Base-by-base conservation (phyloP, 257 asterid genomes). In the Hygrophila difformis region DNA sequence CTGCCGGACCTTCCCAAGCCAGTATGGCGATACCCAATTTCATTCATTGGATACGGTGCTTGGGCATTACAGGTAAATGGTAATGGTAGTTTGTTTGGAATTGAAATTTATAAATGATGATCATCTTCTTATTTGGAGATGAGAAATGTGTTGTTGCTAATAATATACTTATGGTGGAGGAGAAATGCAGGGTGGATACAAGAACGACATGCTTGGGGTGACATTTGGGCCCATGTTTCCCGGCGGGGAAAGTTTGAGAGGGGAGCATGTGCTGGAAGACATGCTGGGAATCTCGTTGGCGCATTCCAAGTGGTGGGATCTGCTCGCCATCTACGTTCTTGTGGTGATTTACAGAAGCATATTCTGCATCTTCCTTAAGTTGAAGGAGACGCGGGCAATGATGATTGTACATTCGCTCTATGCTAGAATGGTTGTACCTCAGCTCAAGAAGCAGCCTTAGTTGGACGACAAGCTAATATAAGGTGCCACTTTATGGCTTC, bases 21-120 rank as follows among this genome's bases (percentile, higher is more conserved):
- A 1, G 44, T 89, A 23, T 89, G 98, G 98, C 77, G 94, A 5
- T 89, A 89, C 53, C 98, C 98, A 0, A 29, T 89, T 50, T 85
- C 98, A 0, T 85, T 23, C 38, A 54, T 86, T 1, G 85, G 96
- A n/a, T 89, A 82, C 4, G 96, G 94, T 29, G 81, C 98, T 9
- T 91, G 98, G 98, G 73, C 81, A 1, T 58, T 88, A 8, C 95
- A 88, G 95, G 97, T 88, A 78, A n/a, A n/a, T n/a, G n/a, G n/a
- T n/a, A n/a, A n/a, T n/a, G n/a, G n/a, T n/a, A n/a, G n/a, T n/a
- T n/a, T n/a, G n/a, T n/a, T n/a, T n/a, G n/a, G n/a, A n/a, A n/a
- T n/a, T n/a, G n/a, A n/a, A n/a, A n/a, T n/a, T n/a, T n/a, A n/a
- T n/a, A n/a, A n/a, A n/a, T n/a, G n/a, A n/a, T n/a, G n/a, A n/a